Evolutionary conservation across 768 basidiomycete genomes (phyloP).

Genomic region (Lactifluus volemus): DNA sequence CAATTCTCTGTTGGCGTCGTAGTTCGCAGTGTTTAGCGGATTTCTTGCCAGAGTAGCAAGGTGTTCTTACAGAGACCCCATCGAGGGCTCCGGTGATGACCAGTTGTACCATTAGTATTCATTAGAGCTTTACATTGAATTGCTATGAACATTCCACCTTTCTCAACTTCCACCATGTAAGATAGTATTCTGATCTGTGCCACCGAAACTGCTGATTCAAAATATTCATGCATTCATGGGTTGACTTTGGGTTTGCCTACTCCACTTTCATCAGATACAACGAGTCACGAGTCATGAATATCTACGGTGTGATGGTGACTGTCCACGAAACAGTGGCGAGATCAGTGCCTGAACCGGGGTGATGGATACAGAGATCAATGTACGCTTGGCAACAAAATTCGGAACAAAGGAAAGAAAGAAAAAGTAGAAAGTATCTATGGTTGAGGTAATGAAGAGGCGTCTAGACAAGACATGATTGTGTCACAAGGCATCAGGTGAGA

Average conservation of each 20-base stretch:
- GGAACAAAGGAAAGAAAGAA: background rate
- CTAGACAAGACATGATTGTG: conserved; percentile 13
- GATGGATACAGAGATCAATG: background rate
- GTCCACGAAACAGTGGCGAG: background rate
- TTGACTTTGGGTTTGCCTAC: background rate
- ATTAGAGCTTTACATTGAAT: conserved; percentile 19
- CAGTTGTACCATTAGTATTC: conserved; percentile 19
- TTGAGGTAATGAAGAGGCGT: background rate
- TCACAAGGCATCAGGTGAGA: conserved; percentile 65
- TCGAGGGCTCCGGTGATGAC: conserved; percentile 8
- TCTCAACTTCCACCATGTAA: too few relatives aligned
- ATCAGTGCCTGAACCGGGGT: background rate
- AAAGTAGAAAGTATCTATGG: background rate
- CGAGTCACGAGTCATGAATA: background rate
- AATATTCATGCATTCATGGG: background rate
- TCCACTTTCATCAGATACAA: background rate
- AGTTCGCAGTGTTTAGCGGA: conserved; percentile 19
- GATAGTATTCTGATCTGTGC: too few relatives aligned
- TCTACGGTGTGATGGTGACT: background rate
- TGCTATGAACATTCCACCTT: conserved; percentile 14
- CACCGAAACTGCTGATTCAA: too few relatives aligned
- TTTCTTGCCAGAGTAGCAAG: conserved; percentile 21
- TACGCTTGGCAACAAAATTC: background rate
- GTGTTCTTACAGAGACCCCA: conserved; percentile 16
- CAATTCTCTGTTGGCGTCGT: conserved; percentile 10